Evolutionary conservation across 2,329 filamentous ascomycete species (phyloP).

Genomic region (Xylaria sp.): DNA sequence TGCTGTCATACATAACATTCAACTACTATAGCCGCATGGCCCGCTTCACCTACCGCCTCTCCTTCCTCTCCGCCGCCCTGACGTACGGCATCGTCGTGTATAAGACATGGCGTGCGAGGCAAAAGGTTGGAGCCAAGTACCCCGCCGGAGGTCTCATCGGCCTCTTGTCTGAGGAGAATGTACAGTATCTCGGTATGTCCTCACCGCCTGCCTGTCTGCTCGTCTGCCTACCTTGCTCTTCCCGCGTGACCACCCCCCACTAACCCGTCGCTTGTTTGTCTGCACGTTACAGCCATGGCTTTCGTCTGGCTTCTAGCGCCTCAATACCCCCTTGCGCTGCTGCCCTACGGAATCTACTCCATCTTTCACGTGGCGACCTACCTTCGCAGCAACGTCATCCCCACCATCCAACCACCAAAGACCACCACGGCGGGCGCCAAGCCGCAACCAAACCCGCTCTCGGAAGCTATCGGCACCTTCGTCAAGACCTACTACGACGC

Average conservation of each 20-base stretch:
- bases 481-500: conserved; percentile 98
- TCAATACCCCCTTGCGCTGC: conserved; percentile 86
- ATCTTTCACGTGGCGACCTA: conserved; percentile 99
- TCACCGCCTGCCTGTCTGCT: conserved; percentile 19
- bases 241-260: conserved; percentile 13
- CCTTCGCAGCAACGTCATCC: conserved; percentile 89
- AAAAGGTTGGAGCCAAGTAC: conserved; percentile 72
- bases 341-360: conserved; percentile 96
- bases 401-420: conserved; percentile 76
- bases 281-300: conserved; percentile 74
- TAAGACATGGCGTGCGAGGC: conserved; percentile 90
- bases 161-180: conserved; percentile 87
- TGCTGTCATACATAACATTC: conserved; percentile 84
- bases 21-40: conserved; percentile 83
- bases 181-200: conserved; percentile 89
- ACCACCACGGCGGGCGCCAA: conserved; percentile 62
- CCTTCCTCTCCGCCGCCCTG: conserved; percentile 85
- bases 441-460: conserved; percentile 64
- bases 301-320: conserved; percentile 92
- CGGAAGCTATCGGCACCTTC: conserved; percentile 86
- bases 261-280: conserved; percentile 17
- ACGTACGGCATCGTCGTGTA: conserved; percentile 99
- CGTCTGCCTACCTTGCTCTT: neutral
- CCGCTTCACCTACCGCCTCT: conserved; percentile 83
- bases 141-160: conserved; percentile 63